These are phyloP conservation scores for Falciphora oryzae DNA, from an alignment of 2,329 filamentous ascomycete genomes.

Conservation along the genomic window DNA sequence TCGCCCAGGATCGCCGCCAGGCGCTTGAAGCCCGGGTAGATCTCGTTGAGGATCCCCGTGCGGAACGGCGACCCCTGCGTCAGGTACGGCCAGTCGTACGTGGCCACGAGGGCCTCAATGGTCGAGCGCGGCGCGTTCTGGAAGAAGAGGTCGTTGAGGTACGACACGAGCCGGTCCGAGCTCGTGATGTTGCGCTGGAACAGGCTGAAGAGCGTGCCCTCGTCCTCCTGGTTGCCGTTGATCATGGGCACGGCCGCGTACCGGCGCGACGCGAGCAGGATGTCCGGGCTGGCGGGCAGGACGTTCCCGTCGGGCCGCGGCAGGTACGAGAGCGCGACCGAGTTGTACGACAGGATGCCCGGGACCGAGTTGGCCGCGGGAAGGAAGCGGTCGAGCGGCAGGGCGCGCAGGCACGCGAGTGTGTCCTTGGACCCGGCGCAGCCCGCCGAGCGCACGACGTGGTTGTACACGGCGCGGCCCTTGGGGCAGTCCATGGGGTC, in stretches of 20 bases:
- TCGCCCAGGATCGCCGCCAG: slow-evolving; percentile 72
- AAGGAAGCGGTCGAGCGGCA: slow-evolving; percentile 55
- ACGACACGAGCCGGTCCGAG: slow-evolving; percentile 51
- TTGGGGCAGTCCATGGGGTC: slow-evolving; percentile 60
- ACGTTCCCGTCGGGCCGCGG: slow-evolving; percentile 65
- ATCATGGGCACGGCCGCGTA: slow-evolving; percentile 45
- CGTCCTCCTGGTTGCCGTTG: slow-evolving; percentile 72
- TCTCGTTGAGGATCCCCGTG: slow-evolving; percentile 61
- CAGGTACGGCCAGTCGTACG: slow-evolving; percentile 50
- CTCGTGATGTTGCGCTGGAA: slow-evolving; percentile 64
- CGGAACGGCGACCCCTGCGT: slow-evolving; percentile 65
- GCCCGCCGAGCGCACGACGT: slow-evolving; percentile 53
- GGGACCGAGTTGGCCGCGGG: slow-evolving; percentile 66
- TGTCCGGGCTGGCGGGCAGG: slow-evolving; percentile 58
- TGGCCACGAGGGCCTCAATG: slow-evolving; percentile 51
- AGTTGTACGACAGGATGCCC: slow-evolving; percentile 59
- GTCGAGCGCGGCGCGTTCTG: slow-evolving; percentile 42
- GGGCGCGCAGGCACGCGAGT: slow-evolving; percentile 58
- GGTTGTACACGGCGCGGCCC: slow-evolving; percentile 59
- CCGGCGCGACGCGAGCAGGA: slow-evolving; percentile 43
- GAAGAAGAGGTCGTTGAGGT: slow-evolving; percentile 58
- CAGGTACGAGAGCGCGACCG: slow-evolving; percentile 66
- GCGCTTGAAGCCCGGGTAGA: slow-evolving; percentile 73
- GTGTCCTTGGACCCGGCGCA: slow-evolving; percentile 53
- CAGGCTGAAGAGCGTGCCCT: slow-evolving; percentile 69